phyloP scores from a whole-genome alignment of 768 basidiomycete species.

The Suillus weaverae region DNA sequence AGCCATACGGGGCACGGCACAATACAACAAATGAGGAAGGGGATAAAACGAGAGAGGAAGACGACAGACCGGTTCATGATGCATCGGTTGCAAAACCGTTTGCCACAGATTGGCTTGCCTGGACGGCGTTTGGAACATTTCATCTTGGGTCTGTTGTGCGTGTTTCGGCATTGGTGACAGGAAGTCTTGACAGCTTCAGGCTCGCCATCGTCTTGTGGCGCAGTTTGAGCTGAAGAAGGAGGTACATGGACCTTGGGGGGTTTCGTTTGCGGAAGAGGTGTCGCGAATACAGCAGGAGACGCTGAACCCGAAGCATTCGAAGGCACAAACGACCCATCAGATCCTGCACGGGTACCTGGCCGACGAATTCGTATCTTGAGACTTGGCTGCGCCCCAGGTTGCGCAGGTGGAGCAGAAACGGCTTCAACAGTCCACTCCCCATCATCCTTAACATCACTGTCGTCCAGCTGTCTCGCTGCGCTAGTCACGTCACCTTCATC shows the following conservation, averaged over 20 bases:
- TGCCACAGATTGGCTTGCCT: constrained; percentile 26
- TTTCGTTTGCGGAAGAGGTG: constrained; percentile 6
- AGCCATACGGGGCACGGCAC: neutral
- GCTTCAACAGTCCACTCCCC: neutral
- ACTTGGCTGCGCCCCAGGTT: too few relatives aligned
- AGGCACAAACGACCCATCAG: constrained; percentile 14
- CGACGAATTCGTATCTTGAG: constrained; percentile 16
- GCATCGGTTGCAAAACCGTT: constrained; percentile 37
- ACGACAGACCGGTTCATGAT: constrained; percentile 32
- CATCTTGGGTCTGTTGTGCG: constrained; percentile 35
- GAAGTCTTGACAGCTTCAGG: constrained; percentile 14
- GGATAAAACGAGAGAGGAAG: neutral
- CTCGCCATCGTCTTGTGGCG: neutral
- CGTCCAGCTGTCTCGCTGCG: constrained; percentile 4
- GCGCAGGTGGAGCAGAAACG: neutral
- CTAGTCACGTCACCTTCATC: neutral
- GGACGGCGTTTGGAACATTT: constrained; percentile 26
- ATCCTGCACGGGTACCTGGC: neutral
- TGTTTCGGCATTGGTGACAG: constrained; percentile 41
- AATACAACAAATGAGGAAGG: constrained; percentile 5
- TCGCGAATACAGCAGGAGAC: constrained; percentile 9
- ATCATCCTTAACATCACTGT: neutral
- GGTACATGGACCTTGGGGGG: neutral
- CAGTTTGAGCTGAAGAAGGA: neutral
- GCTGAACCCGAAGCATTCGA: neutral